These are phyloP conservation scores for Corymbia calophylla DNA, from an alignment of 441 rosid species.

Conservation along the genomic window DNA sequence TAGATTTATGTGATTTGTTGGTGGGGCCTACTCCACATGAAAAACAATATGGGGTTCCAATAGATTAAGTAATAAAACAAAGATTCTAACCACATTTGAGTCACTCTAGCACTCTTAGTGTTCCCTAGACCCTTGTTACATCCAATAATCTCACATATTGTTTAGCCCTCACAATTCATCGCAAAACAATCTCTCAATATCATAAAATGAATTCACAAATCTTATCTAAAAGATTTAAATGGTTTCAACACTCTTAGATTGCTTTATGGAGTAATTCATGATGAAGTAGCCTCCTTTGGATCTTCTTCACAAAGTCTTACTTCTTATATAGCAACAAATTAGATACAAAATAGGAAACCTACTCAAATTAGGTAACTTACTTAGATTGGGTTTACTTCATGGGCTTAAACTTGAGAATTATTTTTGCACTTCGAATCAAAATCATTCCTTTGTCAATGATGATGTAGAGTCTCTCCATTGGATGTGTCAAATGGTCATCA, in stretches of 20 bases:
- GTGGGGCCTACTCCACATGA: neutral
- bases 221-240: neutral
- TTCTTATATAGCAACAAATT: neutral
- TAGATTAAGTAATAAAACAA: neutral
- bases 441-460: neutral
- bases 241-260: neutral
- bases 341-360: neutral
- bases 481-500: neutral
- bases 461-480: neutral
- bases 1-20: neutral
- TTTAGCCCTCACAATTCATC: neutral
- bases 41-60: neutral
- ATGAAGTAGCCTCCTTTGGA: neutral
- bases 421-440: neutral
- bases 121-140: neutral
- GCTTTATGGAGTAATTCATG: neutral
- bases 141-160: neutral
- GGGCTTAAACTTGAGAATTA: neutral
- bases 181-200: neutral
- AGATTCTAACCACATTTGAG: neutral
- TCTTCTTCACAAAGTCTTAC: neutral
- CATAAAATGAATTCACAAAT: neutral
- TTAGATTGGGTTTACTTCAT: neutral
- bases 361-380: neutral
- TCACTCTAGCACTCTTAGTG: neutral